phyloP scores from a whole-genome alignment of 2,329 filamentous ascomycete genomes.

The Didymosphaeria variabile region DNA sequence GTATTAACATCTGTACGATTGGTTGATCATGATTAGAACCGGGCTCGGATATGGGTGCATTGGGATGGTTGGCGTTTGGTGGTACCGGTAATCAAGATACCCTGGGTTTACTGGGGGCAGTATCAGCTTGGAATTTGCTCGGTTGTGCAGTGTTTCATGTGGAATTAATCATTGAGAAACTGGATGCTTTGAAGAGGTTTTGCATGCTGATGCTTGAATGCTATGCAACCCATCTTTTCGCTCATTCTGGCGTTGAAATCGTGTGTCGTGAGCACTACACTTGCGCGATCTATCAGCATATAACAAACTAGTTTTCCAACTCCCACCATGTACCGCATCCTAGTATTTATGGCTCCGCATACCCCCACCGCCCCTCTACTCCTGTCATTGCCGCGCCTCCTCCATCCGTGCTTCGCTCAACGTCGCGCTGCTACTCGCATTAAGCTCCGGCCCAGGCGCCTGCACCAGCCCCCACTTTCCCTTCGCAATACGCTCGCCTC shows the following conservation, averaged over 20 bases:
- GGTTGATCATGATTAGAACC: neutral
- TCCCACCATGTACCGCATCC: too few species aligned
- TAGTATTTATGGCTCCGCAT: too few species aligned
- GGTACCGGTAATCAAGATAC: neutral
- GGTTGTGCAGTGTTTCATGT: too few species aligned
- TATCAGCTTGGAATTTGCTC: neutral
- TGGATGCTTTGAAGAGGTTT: too few species aligned
- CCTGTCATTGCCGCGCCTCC: neutral
- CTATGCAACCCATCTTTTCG: too few species aligned
- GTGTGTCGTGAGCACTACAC: too few species aligned
- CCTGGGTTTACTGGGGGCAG: neutral
- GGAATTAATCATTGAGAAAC: too few species aligned
- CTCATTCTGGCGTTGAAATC: too few species aligned
- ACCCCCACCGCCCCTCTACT: neutral
- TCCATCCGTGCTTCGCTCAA: neutral
- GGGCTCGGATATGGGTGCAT: constrained; percentile 19
- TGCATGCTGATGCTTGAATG: too few species aligned
- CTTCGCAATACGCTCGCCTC: constrained; percentile 27
- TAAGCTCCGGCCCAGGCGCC: constrained; percentile 17
- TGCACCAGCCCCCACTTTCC: constrained; percentile 24
- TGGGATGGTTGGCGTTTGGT: constrained; percentile 22
- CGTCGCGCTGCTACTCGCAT: neutral
- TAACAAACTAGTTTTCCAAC: too few species aligned
- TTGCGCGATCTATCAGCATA: too few species aligned
- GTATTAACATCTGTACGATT: neutral